Evolutionary conservation across 805 yeast species (phyloP).

Genomic region (Saccharomycopsis guyanensis): DNA sequence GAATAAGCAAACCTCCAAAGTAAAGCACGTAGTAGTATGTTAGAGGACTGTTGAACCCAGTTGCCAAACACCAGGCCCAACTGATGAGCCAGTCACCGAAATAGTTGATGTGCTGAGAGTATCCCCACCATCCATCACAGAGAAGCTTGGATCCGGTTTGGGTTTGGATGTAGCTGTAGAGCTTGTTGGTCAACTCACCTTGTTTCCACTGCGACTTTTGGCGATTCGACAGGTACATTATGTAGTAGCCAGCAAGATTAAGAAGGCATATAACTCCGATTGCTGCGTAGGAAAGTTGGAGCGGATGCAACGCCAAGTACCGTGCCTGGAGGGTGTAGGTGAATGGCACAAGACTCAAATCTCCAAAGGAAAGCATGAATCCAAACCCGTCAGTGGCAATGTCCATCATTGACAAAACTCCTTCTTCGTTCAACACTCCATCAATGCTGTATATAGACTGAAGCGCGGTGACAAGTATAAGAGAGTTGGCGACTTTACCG

Average conservation of each 20-base stretch:
- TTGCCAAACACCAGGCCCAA: conserved; percentile 85
- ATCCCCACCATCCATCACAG: conserved; percentile 94
- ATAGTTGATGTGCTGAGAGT: conserved; percentile 88
- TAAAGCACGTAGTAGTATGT: conserved; percentile 84
- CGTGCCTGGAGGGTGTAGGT: conserved; percentile 83
- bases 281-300: conserved; percentile 40
- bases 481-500: conserved; percentile 62
- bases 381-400: conserved; percentile 96
- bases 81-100: conserved; percentile 94
- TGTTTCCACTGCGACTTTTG: conserved; percentile 80
- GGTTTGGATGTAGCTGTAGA: conserved; percentile 65
- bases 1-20: conserved; percentile 74
- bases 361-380: conserved; percentile 93
- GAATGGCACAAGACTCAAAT: conserved; percentile 87
- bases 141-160: conserved; percentile 71
- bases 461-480: conserved; percentile 57
- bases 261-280: conserved; percentile 36
- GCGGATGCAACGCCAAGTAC: conserved; percentile 59
- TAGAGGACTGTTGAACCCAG: conserved; percentile 72
- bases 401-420: conserved; percentile 90
- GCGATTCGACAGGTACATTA: conserved; percentile 77
- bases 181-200: conserved; percentile 55
- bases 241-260: conserved; percentile 60
- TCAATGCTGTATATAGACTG: conserved; percentile 84
- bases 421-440: conserved; percentile 88